Evolutionary conservation across 2,329 filamentous ascomycete species (phyloP).

Genomic region (Emergomyces pasteurianus): DNA sequence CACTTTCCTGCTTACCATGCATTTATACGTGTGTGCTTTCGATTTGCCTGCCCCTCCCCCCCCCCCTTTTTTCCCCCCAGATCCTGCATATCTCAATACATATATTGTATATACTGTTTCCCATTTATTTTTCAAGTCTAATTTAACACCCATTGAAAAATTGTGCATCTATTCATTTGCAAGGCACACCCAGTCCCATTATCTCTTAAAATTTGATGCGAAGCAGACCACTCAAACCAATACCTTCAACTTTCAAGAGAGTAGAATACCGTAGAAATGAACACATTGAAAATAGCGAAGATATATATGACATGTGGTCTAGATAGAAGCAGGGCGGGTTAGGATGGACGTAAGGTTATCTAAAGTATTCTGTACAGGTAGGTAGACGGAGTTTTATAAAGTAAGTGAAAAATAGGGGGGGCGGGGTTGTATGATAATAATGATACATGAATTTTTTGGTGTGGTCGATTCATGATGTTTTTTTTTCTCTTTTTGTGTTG

Average conservation of each 20-base stretch:
- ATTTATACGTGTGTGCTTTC: not conserved
- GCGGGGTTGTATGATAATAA: not conserved
- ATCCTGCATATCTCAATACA: no score
- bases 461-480: not conserved
- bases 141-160: not conserved
- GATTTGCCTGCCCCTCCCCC: no score
- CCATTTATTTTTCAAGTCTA: not conserved
- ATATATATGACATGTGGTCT: not conserved
- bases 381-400: not conserved
- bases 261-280: not conserved
- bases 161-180: not conserved
- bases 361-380: not conserved
- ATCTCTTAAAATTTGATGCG: not conserved
- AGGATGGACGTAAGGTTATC: not conserved
- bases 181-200: not conserved
- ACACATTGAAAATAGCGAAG: not conserved
- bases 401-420: not conserved
- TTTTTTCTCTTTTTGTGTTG: not conserved
- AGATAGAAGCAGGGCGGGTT: not conserved
- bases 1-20: no score
- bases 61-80: no score
- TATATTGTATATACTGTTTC: no score
- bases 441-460: slow-evolving; percentile 2
- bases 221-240: not conserved
- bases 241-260: not conserved